Base-by-base conservation (phyloP, 164 flowering plant species). In the Pachysandra terminalis region DNA sequence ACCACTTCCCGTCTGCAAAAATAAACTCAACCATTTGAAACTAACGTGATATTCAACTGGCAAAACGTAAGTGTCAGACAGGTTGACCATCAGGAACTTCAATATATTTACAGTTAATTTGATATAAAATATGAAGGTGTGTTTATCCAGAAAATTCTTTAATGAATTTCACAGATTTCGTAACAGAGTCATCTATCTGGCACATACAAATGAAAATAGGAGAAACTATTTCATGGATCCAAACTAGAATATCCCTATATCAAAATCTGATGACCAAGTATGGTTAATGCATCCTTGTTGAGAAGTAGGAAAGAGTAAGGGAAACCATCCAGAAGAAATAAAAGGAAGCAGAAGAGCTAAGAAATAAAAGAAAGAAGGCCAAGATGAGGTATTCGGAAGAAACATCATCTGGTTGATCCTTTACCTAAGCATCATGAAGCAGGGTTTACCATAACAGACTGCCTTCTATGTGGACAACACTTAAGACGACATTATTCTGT, bases 1-100 rank as follows among this genome's bases (percentile, higher is more conserved):
- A 56, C 99, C 99, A 66, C 99, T 96, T 74, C 99, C 99, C 16
- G 99, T 96, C 98, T 96, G 78, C 80, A 85, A 35, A 9, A 65
- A 49, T 14, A 59, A 77, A 69, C 22, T 26, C 48, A 48, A 21
- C 57, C 35, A 56, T 28, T 32, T 41, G 28, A 56, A 24, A 32
- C 28, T 19, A 56, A 56, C 37, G 21, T 55, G 24, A 12, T 37
- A 48, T 41, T 41, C 7, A 57, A 59, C 16, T 16, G 25, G 6
- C 22, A 66, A 19, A 54, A 65, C 25, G 5, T 55, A 65, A 7
- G 57, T 65, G 23, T 21, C 28, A 21, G 48, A 57, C n/a, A 45
- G 51, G 24, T 6, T 32, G 51, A 15, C 26, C 45, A 69, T 12
- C 59, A 19, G 19, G 41, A 69, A 37, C 49, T 27, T 9, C 51